A percentile compares a stretch with the other conserved stretches of the same genome.
Conservation (phyloP, 306 rosid species). For the Pachyrhizus erosus region DNA sequence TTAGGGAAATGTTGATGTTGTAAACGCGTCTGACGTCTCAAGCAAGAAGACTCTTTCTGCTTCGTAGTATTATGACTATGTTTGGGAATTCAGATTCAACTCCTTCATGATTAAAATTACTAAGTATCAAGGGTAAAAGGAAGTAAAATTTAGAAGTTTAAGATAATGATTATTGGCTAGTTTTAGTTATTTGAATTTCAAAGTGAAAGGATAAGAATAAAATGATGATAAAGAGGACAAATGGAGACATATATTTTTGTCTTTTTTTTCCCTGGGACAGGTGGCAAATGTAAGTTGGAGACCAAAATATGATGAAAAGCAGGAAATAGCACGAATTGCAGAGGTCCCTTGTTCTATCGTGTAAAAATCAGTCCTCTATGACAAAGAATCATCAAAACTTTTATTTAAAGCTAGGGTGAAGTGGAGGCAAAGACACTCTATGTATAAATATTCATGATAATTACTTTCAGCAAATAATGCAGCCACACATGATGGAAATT, state of each 20-base stretch:
- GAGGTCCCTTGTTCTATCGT: constrained; percentile 23
- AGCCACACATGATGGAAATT: constrained; percentile 10
- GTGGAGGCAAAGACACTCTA: background rate
- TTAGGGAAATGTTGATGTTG: background rate
- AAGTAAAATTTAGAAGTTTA: constrained; percentile 1
- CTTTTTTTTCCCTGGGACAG: background rate
- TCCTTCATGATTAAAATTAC: constrained; percentile 15
- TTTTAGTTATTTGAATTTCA: constrained; percentile 10
- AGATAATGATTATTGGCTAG: background rate
- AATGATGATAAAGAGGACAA: constrained; percentile 14
- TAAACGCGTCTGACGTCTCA: background rate
- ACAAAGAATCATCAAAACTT: constrained; percentile 19
- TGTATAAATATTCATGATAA: constrained; percentile 3
- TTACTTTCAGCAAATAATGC: constrained; percentile 5
- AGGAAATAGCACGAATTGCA: constrained; percentile 38
- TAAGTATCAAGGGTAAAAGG: constrained; percentile 13
- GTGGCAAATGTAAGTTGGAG: background rate
- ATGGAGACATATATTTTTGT: background rate
- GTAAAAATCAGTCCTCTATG: constrained; percentile 31
- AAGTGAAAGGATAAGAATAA: constrained; percentile 26
- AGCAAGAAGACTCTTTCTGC: background rate
- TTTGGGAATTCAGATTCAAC: background rate
- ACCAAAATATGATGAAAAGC: background rate
- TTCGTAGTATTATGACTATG: constrained; percentile 5
- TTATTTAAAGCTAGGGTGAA: background rate